Conservation (phyloP, 257 asterid species). For the Scutellaria baicalensis region DNA sequence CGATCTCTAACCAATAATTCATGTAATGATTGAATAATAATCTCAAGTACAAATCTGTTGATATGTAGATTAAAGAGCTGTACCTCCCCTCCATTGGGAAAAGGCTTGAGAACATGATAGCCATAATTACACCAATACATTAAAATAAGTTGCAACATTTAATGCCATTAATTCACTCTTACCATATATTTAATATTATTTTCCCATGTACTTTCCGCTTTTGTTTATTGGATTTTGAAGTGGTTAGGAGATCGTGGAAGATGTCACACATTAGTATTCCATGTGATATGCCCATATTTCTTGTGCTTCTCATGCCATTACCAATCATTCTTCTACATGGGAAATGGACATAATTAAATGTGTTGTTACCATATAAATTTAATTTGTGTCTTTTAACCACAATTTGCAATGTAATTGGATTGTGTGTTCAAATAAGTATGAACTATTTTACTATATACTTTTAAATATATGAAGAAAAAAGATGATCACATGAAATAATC, state of each 20-base stretch:
- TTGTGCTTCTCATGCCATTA: neutral
- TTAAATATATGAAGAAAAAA: no score
- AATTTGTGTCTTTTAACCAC: neutral
- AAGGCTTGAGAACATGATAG: slow-evolving; percentile 15
- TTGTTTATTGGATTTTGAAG: slow-evolving; percentile 19
- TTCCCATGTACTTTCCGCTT: slow-evolving; percentile 8
- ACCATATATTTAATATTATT: slow-evolving; percentile 10
- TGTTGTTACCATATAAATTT: neutral
- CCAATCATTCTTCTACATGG: neutral
- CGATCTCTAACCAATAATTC: no score
- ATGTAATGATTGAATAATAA: slow-evolving; percentile 12
- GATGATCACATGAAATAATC: no score
- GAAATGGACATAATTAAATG: neutral
- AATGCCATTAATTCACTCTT: slow-evolving; percentile 17
- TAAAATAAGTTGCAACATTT: slow-evolving; percentile 8
- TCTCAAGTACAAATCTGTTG: slow-evolving; percentile 5
- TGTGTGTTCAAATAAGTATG: no score
- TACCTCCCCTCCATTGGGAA: neutral
- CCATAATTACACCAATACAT: slow-evolving; percentile 6
- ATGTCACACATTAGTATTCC: slow-evolving; percentile 35
- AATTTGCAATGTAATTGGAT: neutral
- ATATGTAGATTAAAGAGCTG: neutral
- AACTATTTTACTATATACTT: no score
- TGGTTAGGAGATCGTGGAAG: slow-evolving; percentile 38
- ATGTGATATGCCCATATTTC: slow-evolving; percentile 27